Evolutionary conservation across 2,329 filamentous ascomycete genomes (phyloP), one percentile per base, ranked within the genome.

Genomic region (Botryotinia convoluta): DNA sequence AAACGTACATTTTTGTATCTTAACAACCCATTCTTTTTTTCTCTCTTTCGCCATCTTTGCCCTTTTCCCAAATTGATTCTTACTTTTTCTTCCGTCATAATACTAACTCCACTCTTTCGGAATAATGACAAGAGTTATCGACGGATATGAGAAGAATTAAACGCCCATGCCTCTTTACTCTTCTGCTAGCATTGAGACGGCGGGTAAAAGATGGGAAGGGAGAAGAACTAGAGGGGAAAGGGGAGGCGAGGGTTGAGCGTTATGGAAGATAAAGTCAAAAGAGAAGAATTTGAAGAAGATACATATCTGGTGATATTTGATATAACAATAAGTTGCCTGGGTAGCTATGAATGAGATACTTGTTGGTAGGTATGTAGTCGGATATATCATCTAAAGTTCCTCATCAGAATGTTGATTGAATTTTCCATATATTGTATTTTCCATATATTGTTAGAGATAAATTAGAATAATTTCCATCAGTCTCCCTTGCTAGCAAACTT

Each of bases 201-300:
- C 62, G 62, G 29, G 62, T 45, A 65, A 48, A 48, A 35, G n/a
- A 8, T 57, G 14, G n/a, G 51, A 9, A 57, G 12, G 42, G 20
- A 26, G 29, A 57, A 65, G 62, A 48, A 65, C n/a, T 65, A 48
- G 62, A 65, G 62, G 62, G 62, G 62, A 65, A 48, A 37, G 22
- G 20, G 44, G 63, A 48, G 29, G 44, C 63, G 63, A 65, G 63
- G 42, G 42, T 35, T 65, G 32, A 65, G 42, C 62, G 10, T 65
- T 35, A 16, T 45, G 29, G 3, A 35, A 65, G 9, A 65, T 29
- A 39, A 20, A 63, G 61, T 57, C 14, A 42, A 37, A 60, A 26
- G 60, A n/a, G 39, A 29, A 10, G 16, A 29, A 29, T 12, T 42
- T 63, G 61, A 63, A 63, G 37, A 26, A 48, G 45, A 4, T 39